Evolutionary conservation across 306 rosid genomes (phyloP).

Genomic region (Dryas alaskensis): DNA sequence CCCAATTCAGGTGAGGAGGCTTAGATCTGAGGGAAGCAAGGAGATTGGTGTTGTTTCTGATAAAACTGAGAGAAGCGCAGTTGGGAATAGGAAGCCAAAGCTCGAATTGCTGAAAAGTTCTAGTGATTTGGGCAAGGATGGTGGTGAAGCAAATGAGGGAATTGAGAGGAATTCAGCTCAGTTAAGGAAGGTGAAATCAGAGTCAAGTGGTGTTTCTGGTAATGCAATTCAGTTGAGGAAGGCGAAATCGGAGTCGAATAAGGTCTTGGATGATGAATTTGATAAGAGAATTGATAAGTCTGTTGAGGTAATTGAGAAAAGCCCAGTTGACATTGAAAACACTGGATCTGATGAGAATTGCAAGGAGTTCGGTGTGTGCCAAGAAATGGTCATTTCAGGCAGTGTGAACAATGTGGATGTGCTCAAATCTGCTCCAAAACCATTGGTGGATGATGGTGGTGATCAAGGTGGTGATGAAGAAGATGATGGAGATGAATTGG

Average conservation of each 20-base stretch:
- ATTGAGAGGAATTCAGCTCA: constrained; percentile 28
- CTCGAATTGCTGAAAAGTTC: constrained; percentile 30
- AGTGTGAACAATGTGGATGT: constrained; percentile 21
- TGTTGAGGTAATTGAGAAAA: constrained; percentile 37
- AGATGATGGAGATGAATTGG: constrained; percentile 32
- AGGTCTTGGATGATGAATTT: constrained; percentile 30
- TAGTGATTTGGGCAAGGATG: constrained; percentile 17
- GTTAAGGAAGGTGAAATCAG: constrained; percentile 57
- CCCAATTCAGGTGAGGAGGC: constrained; percentile 42
- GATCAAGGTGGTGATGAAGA: constrained; percentile 22
- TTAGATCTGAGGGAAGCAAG: constrained; percentile 42
- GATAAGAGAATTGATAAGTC: constrained; percentile 24
- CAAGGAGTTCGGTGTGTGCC: constrained; percentile 51
- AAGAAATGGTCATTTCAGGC: constrained; percentile 51
- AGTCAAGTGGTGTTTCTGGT: constrained; percentile 23
- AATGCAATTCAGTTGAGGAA: constrained; percentile 37
- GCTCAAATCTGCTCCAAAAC: constrained; percentile 33
- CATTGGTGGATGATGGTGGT: constrained; percentile 19
- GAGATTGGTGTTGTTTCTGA: constrained; percentile 28
- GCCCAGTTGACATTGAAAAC: constrained; percentile 34
- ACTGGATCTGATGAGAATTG: constrained; percentile 40
- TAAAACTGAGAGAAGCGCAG: constrained; percentile 34
- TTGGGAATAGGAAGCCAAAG: constrained; percentile 47
- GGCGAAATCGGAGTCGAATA: constrained; percentile 37
- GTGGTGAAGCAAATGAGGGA: constrained; percentile 29